Base-by-base conservation (phyloP, 768 basidiomycete species). In the Scleroderma citrinum region DNA sequence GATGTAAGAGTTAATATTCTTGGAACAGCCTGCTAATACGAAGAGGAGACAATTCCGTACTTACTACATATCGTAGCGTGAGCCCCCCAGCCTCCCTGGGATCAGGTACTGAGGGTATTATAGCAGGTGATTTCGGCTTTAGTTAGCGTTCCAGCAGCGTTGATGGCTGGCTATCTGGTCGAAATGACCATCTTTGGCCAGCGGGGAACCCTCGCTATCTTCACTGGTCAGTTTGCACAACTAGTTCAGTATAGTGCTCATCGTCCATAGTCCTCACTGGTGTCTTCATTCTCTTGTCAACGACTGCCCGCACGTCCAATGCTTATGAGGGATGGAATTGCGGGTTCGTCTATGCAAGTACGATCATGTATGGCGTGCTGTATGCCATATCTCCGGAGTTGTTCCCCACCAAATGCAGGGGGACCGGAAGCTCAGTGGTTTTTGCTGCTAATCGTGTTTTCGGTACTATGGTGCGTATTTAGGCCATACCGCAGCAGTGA, bases 61-160 rank as follows among this genome's bases (percentile, higher is more conserved):
- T 85, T 55, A 83, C 81, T 55, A 85, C 85, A 1, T 89, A 89
- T 55, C 78, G 86, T 17, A 88, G 88, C 49, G 82, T 82, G 56
- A 38, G 59, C 51, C 1, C 17, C 13, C 10, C 3, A 1, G 37
- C 17, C 12, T 12, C 2, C 14, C 13, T 29, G 2, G 31, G 14
- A 51, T 21, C 19, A 43, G 20, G 24, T 40, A 21, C 53, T 58
- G 24, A 66, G 20, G 30, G 6, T 26, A 26, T 10, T 8, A n/a
- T 52, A 78, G 76, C 72, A 77, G 71, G 74, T 78, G 31, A 81
- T 82, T 38, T 49, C 81, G 36, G 78, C 75, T 40, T 76, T 80
- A 5, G 74, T 77, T n/a, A 77, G 81, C 32, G 62, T 83, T 24
- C 78, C 81, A 1, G 80, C 81, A 19, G 77, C 80, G 2, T 60